phyloP scores from a whole-genome alignment of 129 eudicot species.

The Escallonia herrerae region DNA sequence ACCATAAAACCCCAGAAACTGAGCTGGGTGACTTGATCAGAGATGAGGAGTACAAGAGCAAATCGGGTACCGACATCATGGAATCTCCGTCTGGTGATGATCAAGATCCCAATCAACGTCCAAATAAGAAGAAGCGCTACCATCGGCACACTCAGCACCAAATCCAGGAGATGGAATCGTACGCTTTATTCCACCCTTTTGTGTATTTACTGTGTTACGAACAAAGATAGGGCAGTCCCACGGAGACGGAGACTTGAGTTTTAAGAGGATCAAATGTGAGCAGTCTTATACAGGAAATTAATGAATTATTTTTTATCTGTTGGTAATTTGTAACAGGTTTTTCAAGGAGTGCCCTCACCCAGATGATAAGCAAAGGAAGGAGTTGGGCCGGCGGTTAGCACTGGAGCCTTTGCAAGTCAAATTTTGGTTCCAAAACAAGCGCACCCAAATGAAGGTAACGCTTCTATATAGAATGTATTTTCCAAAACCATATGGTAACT shows the following conservation, averaged over 20 bases:
- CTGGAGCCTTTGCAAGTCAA: conserved; percentile 92
- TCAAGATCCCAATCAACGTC: conserved; percentile 89
- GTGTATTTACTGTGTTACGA: no score
- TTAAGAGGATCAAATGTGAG: no score
- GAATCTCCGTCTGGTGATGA: conserved; percentile 88
- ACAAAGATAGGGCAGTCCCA: no score
- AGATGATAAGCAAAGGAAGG: conserved; percentile 98
- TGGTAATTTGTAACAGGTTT: conserved; percentile 36
- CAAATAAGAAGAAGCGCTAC: conserved; percentile 87
- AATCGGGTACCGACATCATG: conserved; percentile 88
- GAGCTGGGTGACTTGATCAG: conserved; percentile 55
- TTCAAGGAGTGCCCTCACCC: conserved; percentile 99
- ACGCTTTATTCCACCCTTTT: not conserved
- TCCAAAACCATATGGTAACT: no score
- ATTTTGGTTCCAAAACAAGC: conserved; percentile 99
- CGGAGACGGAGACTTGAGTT: no score
- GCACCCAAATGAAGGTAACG: conserved; percentile 96
- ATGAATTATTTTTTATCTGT: not conserved
- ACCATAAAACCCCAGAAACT: conserved; percentile 47
- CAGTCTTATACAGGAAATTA: no score
- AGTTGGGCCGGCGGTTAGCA: conserved; percentile 67
- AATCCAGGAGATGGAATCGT: conserved; percentile 69
- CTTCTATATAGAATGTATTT: no score
- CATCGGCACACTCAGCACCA: conserved; percentile 99
- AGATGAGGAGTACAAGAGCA: conserved; percentile 87